Percentiles rank a stretch among this genome's conserved stretches.
These are phyloP conservation scores for Nicotiana sylvestris DNA, from an alignment of 257 asterid genomes.

Conservation along the genomic window DNA sequence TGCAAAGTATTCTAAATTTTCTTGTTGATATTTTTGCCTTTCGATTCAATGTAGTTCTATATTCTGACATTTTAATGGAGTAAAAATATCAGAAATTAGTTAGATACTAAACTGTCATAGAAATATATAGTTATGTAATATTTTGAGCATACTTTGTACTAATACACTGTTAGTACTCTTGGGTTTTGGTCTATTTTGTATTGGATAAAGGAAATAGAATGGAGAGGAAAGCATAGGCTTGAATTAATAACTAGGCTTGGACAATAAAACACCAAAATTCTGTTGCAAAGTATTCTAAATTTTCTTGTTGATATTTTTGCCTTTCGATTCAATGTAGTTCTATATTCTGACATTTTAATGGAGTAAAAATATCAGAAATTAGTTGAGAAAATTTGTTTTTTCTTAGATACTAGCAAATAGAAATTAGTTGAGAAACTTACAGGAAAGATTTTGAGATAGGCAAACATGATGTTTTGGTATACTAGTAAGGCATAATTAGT, in stretches of 20 bases:
- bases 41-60: neutral
- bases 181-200: neutral
- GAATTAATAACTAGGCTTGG: neutral
- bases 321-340: neutral
- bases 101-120: neutral
- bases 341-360: neutral
- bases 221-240: neutral
- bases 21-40: neutral
- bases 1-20: neutral
- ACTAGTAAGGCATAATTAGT: no score
- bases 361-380: neutral
- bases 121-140: neutral
- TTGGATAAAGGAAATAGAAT: neutral
- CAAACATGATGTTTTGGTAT: neutral
- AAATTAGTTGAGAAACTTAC: neutral
- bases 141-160: neutral
- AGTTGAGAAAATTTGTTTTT: neutral
- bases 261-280: neutral
- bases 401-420: no score
- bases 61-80: neutral
- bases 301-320: neutral
- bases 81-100: no score
- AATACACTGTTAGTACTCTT: neutral
- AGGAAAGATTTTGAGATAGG: neutral
- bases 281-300: neutral